Conservation (phyloP, 2,329 filamentous ascomycete genomes). For the Allantophomopsis cytisporea region DNA sequence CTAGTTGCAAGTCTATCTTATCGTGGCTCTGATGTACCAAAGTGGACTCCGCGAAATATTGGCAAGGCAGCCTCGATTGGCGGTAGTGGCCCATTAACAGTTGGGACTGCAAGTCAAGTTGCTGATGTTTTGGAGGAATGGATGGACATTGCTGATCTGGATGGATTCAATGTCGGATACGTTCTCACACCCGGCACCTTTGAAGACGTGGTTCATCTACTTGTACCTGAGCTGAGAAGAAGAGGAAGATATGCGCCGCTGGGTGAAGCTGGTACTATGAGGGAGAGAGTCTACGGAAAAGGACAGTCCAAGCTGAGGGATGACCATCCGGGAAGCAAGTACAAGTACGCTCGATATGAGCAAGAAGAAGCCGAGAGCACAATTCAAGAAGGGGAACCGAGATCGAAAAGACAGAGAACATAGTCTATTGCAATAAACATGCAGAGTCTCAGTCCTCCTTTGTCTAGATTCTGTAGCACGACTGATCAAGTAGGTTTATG, state of each 20-base stretch:
- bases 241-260: slow-evolving; percentile 32
- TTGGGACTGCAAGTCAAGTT: slow-evolving; percentile 50
- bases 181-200: slow-evolving; percentile 53
- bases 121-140: slow-evolving; percentile 54
- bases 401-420: too few species aligned
- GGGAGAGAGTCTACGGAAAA: slow-evolving; percentile 47
- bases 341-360: slow-evolving; percentile 34
- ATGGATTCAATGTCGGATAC: slow-evolving; percentile 63
- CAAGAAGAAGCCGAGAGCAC: neutral
- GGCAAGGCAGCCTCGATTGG: slow-evolving; percentile 55
- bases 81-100: slow-evolving; percentile 47
- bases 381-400: too few species aligned
- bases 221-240: slow-evolving; percentile 47
- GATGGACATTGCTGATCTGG: slow-evolving; percentile 54
- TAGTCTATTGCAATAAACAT: too few species aligned
- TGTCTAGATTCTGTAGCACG: too few species aligned
- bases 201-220: slow-evolving; percentile 50
- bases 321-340: slow-evolving; percentile 42
- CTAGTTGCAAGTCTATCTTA: slow-evolving; percentile 37
- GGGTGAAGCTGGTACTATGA: slow-evolving; percentile 27
- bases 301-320: slow-evolving; percentile 38
- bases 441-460: too few species aligned
- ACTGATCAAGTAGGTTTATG: too few species aligned
- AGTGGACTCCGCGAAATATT: slow-evolving; percentile 61
- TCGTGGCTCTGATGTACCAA: slow-evolving; percentile 42